Conservation (phyloP, 2,329 filamentous ascomycete species). For the Colletotrichum falcatum region DNA sequence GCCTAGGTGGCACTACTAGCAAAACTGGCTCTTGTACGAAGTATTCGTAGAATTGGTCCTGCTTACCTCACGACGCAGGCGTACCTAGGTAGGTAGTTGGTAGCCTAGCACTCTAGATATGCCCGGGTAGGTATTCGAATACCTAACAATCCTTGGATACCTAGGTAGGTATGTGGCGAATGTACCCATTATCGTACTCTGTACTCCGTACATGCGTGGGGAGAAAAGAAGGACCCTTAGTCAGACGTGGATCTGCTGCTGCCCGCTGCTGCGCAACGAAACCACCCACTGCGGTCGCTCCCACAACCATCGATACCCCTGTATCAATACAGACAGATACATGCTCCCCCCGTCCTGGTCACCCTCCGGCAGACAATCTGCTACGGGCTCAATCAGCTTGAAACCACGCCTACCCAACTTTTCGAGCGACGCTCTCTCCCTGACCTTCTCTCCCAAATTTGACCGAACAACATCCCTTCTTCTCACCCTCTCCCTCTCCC, state of each 20-base stretch:
- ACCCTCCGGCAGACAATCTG: too few species aligned
- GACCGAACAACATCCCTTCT: conserved; percentile 37
- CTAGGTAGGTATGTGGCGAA: background rate
- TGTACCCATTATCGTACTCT: background rate
- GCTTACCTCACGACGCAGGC: background rate
- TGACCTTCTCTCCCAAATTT: conserved; percentile 33
- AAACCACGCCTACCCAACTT: conserved; percentile 37
- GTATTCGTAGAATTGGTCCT: too few species aligned
- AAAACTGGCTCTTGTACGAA: too few species aligned
- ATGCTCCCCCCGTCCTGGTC: conserved; percentile 15
- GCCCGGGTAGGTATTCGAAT: too few species aligned
- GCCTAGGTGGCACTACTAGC: too few species aligned
- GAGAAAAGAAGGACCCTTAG: background rate
- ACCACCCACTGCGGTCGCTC: conserved; percentile 11
- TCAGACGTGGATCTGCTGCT: background rate
- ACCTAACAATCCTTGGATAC: background rate
- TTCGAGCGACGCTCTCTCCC: conserved; percentile 21
- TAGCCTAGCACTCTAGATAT: too few species aligned
- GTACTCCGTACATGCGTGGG: too few species aligned
- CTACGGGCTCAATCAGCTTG: conserved; percentile 40
- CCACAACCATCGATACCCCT: conserved; percentile 32
- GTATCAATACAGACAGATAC: conserved; percentile 25
- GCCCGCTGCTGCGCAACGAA: conserved; percentile 24
- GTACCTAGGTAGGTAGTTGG: background rate
- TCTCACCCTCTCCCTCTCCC: conserved; percentile 19